Percentiles rank a stretch among this genome's conserved stretches.
phyloP scores from a whole-genome alignment of 2,329 filamentous ascomycete genomes.

The Talaromyces sp. region DNA sequence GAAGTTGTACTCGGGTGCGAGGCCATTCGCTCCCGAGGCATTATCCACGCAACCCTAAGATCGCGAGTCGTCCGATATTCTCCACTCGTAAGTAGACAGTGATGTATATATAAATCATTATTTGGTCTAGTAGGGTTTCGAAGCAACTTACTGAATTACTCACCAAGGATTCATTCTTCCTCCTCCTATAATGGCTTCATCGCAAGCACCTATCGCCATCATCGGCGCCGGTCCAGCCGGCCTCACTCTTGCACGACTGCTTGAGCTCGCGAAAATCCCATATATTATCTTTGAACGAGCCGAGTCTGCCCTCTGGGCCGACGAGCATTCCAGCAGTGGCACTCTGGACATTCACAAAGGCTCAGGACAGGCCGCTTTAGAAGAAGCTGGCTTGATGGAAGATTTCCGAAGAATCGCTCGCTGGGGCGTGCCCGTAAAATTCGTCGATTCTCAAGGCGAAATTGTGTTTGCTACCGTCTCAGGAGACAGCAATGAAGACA shows the following conservation, averaged over 20 bases:
- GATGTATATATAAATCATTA: background rate
- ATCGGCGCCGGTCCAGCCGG: slow-evolving; percentile 25
- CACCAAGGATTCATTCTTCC: background rate
- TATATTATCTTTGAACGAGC: slow-evolving; percentile 25
- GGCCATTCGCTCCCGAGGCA: background rate
- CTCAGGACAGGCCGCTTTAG: slow-evolving; percentile 23
- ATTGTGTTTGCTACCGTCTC: background rate
- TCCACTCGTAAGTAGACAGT: background rate
- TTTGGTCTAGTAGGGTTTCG: background rate
- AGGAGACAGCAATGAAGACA: slow-evolving; percentile 25
- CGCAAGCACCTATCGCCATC: slow-evolving; percentile 21
- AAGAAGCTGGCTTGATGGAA: slow-evolving; percentile 24
- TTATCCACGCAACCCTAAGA: background rate
- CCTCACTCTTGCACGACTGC: slow-evolving; percentile 22
- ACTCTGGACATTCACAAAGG: slow-evolving; percentile 23
- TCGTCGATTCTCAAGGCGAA: slow-evolving; percentile 11
- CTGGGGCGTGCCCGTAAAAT: slow-evolving; percentile 18
- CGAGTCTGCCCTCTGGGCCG: slow-evolving; percentile 16
- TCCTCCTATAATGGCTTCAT: background rate
- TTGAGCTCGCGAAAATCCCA: slow-evolving; percentile 20
- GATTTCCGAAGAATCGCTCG: slow-evolving; percentile 23
- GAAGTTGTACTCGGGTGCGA: background rate
- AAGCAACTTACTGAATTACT: background rate
- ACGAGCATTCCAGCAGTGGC: slow-evolving; percentile 22
- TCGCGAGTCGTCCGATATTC: background rate